Evolutionary conservation across 305 asterid species (phyloP), one percentile per base, ranked within the genome.

Genomic region (Stenogyne calaminthoides): DNA sequence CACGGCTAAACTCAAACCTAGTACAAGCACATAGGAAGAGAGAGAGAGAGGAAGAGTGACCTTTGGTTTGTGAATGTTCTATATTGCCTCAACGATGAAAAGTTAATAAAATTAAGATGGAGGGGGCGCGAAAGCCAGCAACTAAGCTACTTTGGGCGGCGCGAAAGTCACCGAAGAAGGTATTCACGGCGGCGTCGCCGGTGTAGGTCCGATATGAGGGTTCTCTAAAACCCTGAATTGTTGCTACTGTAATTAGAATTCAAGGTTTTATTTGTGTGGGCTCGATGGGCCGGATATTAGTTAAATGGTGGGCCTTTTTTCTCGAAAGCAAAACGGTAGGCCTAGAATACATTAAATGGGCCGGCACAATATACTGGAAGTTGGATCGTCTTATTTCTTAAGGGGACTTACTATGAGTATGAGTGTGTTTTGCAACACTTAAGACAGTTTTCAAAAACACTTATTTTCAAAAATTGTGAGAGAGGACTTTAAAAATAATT

Each of bases 221-320:
- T 19, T 14, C 51, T 60, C 51, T 67, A 49, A 71, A 79, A 71
- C 83, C 80, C 75, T 75, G 76, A 62, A 27, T 14, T 44, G 34
- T 25, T 51, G 56, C 11, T 27, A 56, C 14, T 8, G 57, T 16
- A 14, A 64, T 52, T 54, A 25, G 12, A 51, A 58, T 19, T 9
- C 27, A 11, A 64, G 71, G 75, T 73, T 46, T 78, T 74, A 9
- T 46, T 25, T 7, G 1, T 47, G 20, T 15, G 79, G 82, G 63
- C 82, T 64, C 2, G 0, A 46, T 64, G 72, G 78, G 42, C 74
- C 71, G 2, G 0, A 11, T 54, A 5, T 39, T 20, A 7, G 7
- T 29, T 44, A 9, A 60, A 10, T 52, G 75, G 29, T 25, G 29
- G 29, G 29, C 29, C 29, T 25, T 25, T 25, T 25, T 25, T 25